phyloP scores from a whole-genome alignment of 1,284 basidiomycete species.

The Uromyces viciae-fabae region DNA sequence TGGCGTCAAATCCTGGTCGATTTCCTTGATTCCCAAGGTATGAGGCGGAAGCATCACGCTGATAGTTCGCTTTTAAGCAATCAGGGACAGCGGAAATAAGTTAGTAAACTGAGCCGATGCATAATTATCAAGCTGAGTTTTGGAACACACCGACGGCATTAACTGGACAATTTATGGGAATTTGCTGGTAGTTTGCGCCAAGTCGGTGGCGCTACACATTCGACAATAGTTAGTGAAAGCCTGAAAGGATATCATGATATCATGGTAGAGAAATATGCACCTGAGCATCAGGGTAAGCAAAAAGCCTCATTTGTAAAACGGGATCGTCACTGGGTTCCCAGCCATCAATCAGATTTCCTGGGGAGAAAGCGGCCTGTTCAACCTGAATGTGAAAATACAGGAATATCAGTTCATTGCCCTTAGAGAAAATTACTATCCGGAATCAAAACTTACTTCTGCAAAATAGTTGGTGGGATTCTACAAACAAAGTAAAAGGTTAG shows the following conservation, averaged over 20 bases:
- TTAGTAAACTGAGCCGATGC: neutral
- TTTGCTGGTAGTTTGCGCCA: conserved; percentile 78
- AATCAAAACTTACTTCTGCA: conserved; percentile 20
- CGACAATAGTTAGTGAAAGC: neutral
- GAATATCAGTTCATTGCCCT: conserved; percentile 48
- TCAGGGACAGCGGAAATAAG: neutral
- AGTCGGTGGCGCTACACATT: conserved; percentile 60
- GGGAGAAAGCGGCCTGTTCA: conserved; percentile 70
- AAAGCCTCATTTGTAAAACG: conserved; percentile 83
- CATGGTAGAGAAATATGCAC: conserved; percentile 62
- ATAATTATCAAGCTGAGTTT: conserved; percentile 27
- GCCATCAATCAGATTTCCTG: conserved; percentile 78
- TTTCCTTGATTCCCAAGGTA: conserved; percentile 67
- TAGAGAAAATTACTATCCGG: neutral
- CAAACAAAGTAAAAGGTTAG: too few species aligned
- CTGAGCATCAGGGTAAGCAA: conserved; percentile 93
- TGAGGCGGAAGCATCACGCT: conserved; percentile 57
- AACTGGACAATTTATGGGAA: conserved; percentile 80
- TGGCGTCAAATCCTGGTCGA: conserved; percentile 80
- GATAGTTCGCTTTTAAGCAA: conserved; percentile 68
- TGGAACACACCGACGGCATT: conserved; percentile 59
- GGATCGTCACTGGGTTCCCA: conserved; percentile 84
- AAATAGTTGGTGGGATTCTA: conserved; percentile 32
- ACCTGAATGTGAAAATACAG: conserved; percentile 46
- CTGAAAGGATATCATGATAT: neutral